Base-by-base conservation (phyloP, 2,329 filamentous ascomycete genomes). In the Lasiodiplodia sp. region DNA sequence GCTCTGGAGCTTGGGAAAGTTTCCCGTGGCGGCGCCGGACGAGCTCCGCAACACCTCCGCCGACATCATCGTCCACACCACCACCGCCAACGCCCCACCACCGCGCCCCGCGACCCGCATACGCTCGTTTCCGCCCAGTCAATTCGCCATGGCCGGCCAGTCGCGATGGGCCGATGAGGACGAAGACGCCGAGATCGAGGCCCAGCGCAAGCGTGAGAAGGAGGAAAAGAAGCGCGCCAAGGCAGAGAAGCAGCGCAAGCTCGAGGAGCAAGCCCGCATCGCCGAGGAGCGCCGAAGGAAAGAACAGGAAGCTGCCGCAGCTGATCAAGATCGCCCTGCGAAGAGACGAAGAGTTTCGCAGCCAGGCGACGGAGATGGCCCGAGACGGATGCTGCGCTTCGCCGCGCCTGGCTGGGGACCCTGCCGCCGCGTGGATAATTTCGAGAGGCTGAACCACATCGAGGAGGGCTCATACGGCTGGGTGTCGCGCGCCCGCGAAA, bases 381-480 rank as follows among this genome's bases (percentile, higher is more conserved):
- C 84, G 44, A 80, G 87, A 1, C 88, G 86, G 71, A 83, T 97
- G 2, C 80, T 97, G 52, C 89, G 91, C 12, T 94, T 96, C 76
- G 87, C 91, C 11, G 84, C 85, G 16, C 87, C 87, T 11, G 80
- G 83, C 72, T 97, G 94, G 89, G 86, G 88, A 68, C 85, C 87
- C 3, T 92, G 91, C 76, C 87, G 92, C 70, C 92, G 92, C 77
- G 91, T 97, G 31, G 91, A 95, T 76, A 91, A 93, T 76, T 99
- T 94, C 81, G 92, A 97, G 75, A 92, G 92, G 73, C 85, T 99
- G 68, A 99, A 99, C 79, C 92, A 96, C 78, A 99, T 99, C 75
- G 96, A 98, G 80, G 96, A 99, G 83, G 96, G 96, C 44, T 94
- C 94, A 10, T 99, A 99, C 80, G 96, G 96, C 56, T 95, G 91